Conservation (phyloP, 2,329 filamentous ascomycete genomes). For the Falciphora oryzae region DNA sequence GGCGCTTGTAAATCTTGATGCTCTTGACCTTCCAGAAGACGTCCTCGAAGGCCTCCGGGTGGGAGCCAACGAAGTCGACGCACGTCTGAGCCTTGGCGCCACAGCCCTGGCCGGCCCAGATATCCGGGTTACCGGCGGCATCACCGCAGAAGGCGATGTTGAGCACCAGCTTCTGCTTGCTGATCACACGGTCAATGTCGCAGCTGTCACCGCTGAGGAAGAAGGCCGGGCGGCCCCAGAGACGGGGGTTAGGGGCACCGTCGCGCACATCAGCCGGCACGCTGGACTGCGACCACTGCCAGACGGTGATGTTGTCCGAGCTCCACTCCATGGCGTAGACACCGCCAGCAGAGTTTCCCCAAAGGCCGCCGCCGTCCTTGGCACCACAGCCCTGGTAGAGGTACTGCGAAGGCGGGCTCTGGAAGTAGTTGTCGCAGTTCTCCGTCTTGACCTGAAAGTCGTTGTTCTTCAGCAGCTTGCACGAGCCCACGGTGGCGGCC, state of each 20-base stretch:
- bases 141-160: slow-evolving; percentile 72
- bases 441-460: slow-evolving; percentile 21
- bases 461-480: slow-evolving; percentile 29
- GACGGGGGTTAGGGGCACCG: slow-evolving; percentile 50
- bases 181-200: slow-evolving; percentile 58
- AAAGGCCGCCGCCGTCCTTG: slow-evolving; percentile 30
- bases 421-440: slow-evolving; percentile 39
- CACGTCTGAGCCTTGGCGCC: slow-evolving; percentile 22
- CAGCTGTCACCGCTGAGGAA: slow-evolving; percentile 54
- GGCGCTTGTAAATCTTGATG: slow-evolving; percentile 27
- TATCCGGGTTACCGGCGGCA: slow-evolving; percentile 45
- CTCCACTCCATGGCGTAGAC: slow-evolving; percentile 38
- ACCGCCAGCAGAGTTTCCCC: slow-evolving; percentile 24
- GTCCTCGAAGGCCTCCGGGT: slow-evolving; percentile 31
- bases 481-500: slow-evolving; percentile 26
- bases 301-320: slow-evolving; percentile 34
- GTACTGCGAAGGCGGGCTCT: slow-evolving; percentile 27
- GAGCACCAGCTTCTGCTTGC: slow-evolving; percentile 64
- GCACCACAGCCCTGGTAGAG: slow-evolving; percentile 35
- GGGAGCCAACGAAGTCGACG: slow-evolving; percentile 29
- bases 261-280: slow-evolving; percentile 29
- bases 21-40: slow-evolving; percentile 39
- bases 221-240: slow-evolving; percentile 61
- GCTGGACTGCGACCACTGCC: slow-evolving; percentile 28
- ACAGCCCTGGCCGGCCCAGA: slow-evolving; percentile 24